Evolutionary conservation across 148 eudicot genomes (phyloP).

Genomic region (Drosera capensis): DNA sequence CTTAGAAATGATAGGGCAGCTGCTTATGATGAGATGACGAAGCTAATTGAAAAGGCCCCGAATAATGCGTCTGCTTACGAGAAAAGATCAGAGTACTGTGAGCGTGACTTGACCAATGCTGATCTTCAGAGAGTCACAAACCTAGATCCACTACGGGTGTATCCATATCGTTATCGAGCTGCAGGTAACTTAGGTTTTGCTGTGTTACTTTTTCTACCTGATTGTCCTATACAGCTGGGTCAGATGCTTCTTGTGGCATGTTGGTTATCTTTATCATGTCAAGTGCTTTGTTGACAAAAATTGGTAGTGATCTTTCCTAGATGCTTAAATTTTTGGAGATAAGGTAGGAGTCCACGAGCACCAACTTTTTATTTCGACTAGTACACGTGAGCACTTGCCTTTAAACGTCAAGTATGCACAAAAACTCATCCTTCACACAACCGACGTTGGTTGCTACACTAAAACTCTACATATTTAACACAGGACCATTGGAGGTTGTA

Average conservation of each 20-base stretch:
- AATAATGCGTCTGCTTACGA: slow-evolving; percentile 95
- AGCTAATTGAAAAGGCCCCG: slow-evolving; percentile 71
- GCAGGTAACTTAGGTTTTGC: slow-evolving; percentile 91
- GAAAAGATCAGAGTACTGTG: slow-evolving; percentile 96
- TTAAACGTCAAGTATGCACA: too few relatives aligned
- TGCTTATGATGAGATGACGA: slow-evolving; percentile 90
- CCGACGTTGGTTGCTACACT: too few relatives aligned
- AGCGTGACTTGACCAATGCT: slow-evolving; percentile 71
- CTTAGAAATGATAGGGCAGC: slow-evolving; percentile 56
- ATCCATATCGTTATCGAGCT: slow-evolving; percentile 93
- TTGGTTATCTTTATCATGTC: neutral
- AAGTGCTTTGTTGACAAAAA: neutral
- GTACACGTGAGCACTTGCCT: too few relatives aligned
- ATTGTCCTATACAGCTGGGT: neutral
- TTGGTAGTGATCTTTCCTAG: too few relatives aligned
- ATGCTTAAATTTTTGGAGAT: too few relatives aligned
- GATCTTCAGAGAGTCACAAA: slow-evolving; percentile 83
- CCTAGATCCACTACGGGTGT: slow-evolving; percentile 85
- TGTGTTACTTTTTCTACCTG: too few relatives aligned
- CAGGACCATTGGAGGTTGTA: too few relatives aligned
- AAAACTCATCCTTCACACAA: too few relatives aligned
- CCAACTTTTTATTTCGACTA: too few relatives aligned
- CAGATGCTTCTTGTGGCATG: neutral
- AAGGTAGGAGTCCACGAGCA: too few relatives aligned
- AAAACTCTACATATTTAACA: too few relatives aligned